Conservation (phyloP, 2,329 filamentous ascomycete species). For the Pseudocercospora crystallina region DNA sequence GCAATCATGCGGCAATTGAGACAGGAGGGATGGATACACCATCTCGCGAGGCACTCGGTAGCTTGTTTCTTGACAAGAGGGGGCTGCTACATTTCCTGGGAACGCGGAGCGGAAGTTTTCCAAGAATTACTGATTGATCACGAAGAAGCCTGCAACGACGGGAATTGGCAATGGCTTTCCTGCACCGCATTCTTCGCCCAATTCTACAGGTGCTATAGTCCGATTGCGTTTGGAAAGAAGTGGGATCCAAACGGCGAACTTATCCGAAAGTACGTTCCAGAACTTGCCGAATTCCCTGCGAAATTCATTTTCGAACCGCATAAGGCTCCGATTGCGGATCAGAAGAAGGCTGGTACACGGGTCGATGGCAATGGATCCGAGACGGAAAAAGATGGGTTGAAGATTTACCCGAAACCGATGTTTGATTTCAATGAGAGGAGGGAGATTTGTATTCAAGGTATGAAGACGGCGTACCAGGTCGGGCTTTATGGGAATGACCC, state of each 20-base stretch:
- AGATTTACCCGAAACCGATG: conserved; percentile 70
- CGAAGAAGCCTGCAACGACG: conserved; percentile 69
- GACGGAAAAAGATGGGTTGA: conserved; percentile 44
- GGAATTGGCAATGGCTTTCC: conserved; percentile 77
- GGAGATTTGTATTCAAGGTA: conserved; percentile 61
- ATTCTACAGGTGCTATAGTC: conserved; percentile 64
- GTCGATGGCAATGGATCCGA: conserved; percentile 53
- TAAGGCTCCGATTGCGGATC: conserved; percentile 68
- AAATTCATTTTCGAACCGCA: conserved; percentile 80
- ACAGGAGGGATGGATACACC: conserved; percentile 75
- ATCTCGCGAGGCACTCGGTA: conserved; percentile 73
- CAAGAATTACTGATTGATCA: conserved; percentile 75
- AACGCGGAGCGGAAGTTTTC: conserved; percentile 75
- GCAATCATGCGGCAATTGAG: conserved; percentile 74
- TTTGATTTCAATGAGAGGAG: conserved; percentile 69
- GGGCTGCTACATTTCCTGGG: conserved; percentile 77
- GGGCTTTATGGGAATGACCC: conserved; percentile 64
- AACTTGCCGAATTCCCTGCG: conserved; percentile 50
- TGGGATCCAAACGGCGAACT: conserved; percentile 70
- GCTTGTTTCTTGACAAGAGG: conserved; percentile 79
- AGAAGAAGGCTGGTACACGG: conserved; percentile 66
- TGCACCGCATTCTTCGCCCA: conserved; percentile 75
- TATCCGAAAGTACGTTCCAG: conserved; percentile 63
- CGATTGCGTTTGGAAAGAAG: conserved; percentile 70
- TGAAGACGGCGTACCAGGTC: conserved; percentile 69